A percentile compares a stretch with the other conserved stretches of the same genome.
These are phyloP conservation scores for Petunia axillaris DNA, from an alignment of 257 asterid species.

Conservation along the genomic window DNA sequence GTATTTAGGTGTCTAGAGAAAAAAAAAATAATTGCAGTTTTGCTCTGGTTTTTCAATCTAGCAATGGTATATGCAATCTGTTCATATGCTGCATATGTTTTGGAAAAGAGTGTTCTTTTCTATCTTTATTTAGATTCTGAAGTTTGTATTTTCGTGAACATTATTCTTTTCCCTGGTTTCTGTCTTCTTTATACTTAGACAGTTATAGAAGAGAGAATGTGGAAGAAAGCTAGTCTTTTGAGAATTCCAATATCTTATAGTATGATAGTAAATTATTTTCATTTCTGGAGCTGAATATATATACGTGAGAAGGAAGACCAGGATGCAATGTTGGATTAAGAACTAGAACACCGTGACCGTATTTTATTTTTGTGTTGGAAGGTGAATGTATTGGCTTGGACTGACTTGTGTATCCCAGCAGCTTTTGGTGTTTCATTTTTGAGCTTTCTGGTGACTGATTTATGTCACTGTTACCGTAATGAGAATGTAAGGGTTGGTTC, in stretches of 20 bases:
- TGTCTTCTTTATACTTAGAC: not conserved
- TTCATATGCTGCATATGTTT: not conserved
- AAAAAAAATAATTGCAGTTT: not conserved
- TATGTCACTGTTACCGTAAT: conserved; percentile 14
- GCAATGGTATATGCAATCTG: not conserved
- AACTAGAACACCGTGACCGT: not conserved
- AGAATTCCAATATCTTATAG: not conserved
- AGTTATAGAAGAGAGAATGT: not conserved
- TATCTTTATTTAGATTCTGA: not conserved
- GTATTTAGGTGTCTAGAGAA: not conserved
- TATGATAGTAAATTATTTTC: not conserved
- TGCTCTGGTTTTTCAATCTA: not conserved
- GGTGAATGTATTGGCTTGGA: not conserved
- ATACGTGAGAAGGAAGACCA: not conserved
- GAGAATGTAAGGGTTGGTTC: not conserved
- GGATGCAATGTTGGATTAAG: not conserved
- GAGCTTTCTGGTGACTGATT: not conserved
- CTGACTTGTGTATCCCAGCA: not conserved
- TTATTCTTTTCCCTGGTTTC: not conserved
- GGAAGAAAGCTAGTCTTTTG: not conserved
- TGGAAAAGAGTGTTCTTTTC: not conserved
- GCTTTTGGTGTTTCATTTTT: not conserved
- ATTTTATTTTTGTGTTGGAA: conserved; percentile 1
- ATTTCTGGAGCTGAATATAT: not conserved
- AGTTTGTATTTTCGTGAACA: not conserved